A percentile compares a stretch with the other conserved stretches of the same genome.
These are phyloP conservation scores for Hypoxylon cercidicola DNA, from an alignment of 495 filamentous ascomycete genomes.

Conservation along the genomic window DNA sequence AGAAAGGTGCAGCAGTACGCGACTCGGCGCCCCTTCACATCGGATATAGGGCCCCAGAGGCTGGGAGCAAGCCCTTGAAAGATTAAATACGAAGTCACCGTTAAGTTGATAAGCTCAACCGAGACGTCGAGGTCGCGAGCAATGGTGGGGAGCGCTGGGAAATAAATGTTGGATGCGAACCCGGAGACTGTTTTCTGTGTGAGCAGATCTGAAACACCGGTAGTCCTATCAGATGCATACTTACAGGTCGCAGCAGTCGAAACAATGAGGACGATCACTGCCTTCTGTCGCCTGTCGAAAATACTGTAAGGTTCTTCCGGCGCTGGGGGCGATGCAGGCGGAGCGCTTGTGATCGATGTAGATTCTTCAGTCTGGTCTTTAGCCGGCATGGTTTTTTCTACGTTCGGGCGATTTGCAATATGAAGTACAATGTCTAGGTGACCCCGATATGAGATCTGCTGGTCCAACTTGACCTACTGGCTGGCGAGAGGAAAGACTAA, in stretches of 20 bases:
- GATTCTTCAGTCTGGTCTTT: background rate
- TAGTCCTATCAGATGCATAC: slow-evolving; percentile 2
- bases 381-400: slow-evolving; percentile 10
- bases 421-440: background rate
- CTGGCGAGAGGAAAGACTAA: too few species aligned
- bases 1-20: slow-evolving; percentile 59
- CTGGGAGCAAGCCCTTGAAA: slow-evolving; percentile 63
- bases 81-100: slow-evolving; percentile 63
- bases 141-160: slow-evolving; percentile 60
- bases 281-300: slow-evolving; percentile 59
- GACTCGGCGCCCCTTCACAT: slow-evolving; percentile 59
- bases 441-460: too few species aligned
- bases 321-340: slow-evolving; percentile 8
- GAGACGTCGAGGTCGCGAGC: slow-evolving; percentile 56
- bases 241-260: slow-evolving; percentile 61
- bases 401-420: background rate
- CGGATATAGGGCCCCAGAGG: slow-evolving; percentile 62
- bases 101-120: slow-evolving; percentile 58
- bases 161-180: slow-evolving; percentile 66
- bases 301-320: slow-evolving; percentile 55
- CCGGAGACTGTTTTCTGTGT: slow-evolving; percentile 54
- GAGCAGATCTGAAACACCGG: background rate
- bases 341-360: background rate
- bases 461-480: too few species aligned
- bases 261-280: slow-evolving; percentile 57